Percentiles rank a stretch among this genome's conserved stretches.
Conservation (phyloP, 257 asterid genomes). For the Nicotiana undulata region DNA sequence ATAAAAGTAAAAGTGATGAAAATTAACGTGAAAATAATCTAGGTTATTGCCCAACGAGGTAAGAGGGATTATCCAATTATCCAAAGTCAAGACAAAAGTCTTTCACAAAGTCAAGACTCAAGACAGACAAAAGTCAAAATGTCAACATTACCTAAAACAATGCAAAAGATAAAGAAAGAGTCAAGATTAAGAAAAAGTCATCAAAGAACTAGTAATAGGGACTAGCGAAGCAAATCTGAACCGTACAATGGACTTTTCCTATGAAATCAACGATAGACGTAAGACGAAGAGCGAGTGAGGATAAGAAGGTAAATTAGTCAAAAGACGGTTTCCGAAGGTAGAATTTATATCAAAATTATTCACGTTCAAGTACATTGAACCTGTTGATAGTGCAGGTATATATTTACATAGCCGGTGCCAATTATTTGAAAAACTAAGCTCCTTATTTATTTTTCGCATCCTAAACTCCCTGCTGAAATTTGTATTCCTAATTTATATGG, state of each 20-base stretch:
- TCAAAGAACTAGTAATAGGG: background rate
- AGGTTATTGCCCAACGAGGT: background rate
- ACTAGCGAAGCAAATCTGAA: background rate
- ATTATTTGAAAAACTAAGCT: background rate
- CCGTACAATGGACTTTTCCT: background rate
- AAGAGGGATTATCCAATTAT: background rate
- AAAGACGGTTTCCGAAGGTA: background rate
- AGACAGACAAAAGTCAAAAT: background rate
- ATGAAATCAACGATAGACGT: background rate
- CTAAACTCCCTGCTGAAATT: too few species aligned
- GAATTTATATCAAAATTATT: background rate
- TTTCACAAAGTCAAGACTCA: background rate
- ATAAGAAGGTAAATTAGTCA: constrained; percentile 1
- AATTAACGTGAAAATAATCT: background rate
- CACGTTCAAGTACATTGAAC: background rate
- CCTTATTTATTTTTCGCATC: too few species aligned
- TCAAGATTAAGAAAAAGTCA: background rate
- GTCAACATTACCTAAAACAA: background rate
- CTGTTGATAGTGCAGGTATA: background rate
- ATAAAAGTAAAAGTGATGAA: background rate
- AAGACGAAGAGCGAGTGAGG: background rate
- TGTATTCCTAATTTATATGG: too few species aligned
- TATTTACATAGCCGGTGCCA: background rate
- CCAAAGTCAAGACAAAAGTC: background rate
- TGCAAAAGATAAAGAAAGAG: background rate